Conservation (phyloP, 2,329 filamentous ascomycete genomes). For the Lachnellula willkommii region DNA sequence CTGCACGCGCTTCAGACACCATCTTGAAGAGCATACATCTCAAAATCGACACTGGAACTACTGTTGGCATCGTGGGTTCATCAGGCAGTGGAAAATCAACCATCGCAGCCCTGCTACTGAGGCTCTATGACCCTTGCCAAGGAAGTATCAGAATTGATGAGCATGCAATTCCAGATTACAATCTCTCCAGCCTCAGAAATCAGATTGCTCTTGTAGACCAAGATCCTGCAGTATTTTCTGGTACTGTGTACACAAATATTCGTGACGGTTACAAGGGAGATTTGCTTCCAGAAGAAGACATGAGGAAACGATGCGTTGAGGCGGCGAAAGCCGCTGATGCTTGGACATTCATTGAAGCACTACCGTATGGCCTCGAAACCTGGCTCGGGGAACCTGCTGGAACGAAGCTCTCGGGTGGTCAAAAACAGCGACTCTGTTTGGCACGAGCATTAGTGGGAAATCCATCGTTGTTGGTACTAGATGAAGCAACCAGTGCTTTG, state of each 20-base stretch:
- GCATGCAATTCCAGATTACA: constrained; percentile 18
- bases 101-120: constrained; percentile 37
- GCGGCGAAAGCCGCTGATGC: constrained; percentile 57
- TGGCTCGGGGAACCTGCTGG: constrained; percentile 47
- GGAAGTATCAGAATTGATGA: constrained; percentile 36
- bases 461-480: constrained; percentile 53
- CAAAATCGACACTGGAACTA: constrained; percentile 30
- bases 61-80: constrained; percentile 40
- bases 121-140: constrained; percentile 42
- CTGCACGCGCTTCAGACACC: constrained; percentile 25
- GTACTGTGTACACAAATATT: constrained; percentile 45
- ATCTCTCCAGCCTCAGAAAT: constrained; percentile 19
- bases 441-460: constrained; percentile 53
- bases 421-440: constrained; percentile 55
- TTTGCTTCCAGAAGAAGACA: constrained; percentile 12
- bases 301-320: constrained; percentile 16
- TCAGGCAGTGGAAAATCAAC: constrained; percentile 40
- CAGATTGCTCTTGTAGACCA: constrained; percentile 24
- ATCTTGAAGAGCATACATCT: constrained; percentile 32
- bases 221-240: constrained; percentile 23
- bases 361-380: constrained; percentile 46
- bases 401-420: constrained; percentile 50
- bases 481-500: constrained; percentile 57
- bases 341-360: constrained; percentile 46
- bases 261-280: constrained; percentile 37